Conservation (phyloP, 352 stramenopile species). For the Peronospora farinosa region DNA sequence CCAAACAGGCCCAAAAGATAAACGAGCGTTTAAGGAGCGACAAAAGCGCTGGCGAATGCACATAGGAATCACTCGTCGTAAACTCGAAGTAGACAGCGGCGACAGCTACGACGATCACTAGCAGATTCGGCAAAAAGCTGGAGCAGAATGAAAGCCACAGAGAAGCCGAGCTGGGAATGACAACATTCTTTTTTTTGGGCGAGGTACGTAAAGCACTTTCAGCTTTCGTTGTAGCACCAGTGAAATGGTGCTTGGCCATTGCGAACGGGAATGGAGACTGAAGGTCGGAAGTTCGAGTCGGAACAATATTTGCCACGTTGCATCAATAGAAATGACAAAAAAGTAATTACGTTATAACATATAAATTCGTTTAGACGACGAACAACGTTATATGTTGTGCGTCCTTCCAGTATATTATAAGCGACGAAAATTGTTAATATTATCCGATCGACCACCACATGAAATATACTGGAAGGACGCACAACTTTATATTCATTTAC, state of each 20-base stretch:
- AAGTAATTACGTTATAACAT: too few species aligned
- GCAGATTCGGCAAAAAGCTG: constrained; percentile 29
- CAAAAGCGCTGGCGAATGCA: constrained; percentile 41
- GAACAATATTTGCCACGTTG: constrained; percentile 14
- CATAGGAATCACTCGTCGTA: constrained; percentile 45
- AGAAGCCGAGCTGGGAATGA: constrained; percentile 1
- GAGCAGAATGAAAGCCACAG: constrained; percentile 21
- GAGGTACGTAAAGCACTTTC: not conserved
- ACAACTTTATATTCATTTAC: too few species aligned
- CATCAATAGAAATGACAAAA: too few species aligned
- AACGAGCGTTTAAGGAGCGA: constrained; percentile 46
- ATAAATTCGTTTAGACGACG: too few species aligned
- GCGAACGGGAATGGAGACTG: constrained; percentile 10
- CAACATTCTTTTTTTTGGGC: constrained; percentile 6
- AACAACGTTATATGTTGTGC: too few species aligned
- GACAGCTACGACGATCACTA: constrained; percentile 37
- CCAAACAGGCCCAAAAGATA: constrained; percentile 55
- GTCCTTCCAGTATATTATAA: too few species aligned
- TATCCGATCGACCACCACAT: too few species aligned
- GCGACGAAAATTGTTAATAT: too few species aligned
- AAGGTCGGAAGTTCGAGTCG: constrained; percentile 22
- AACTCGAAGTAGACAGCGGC: constrained; percentile 45
- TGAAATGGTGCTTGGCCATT: constrained; percentile 17
- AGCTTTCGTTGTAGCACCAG: constrained; percentile 2
- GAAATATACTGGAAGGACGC: too few species aligned